These are phyloP conservation scores for Colletotrichum melonis DNA, from an alignment of 2,329 filamentous ascomycete genomes.

Conservation along the genomic window DNA sequence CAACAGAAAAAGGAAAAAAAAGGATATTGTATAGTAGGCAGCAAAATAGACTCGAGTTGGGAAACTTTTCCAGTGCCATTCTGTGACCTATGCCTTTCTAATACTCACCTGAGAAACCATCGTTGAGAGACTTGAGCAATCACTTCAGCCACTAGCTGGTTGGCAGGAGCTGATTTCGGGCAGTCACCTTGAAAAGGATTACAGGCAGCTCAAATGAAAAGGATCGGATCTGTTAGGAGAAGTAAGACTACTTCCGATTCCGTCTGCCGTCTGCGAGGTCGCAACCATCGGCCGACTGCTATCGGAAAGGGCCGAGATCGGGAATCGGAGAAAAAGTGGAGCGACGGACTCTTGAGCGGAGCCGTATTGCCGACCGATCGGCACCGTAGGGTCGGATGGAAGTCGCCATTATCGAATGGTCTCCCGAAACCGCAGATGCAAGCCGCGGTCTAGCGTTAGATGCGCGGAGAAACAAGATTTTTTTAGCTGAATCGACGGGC, in stretches of 20 bases:
- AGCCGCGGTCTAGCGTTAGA: background rate
- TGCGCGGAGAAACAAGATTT: slow-evolving; percentile 21
- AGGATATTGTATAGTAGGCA: background rate
- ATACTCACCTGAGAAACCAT: too few species aligned
- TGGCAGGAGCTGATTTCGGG: background rate
- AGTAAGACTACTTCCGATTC: background rate
- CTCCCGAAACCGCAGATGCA: background rate
- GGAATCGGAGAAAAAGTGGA: background rate
- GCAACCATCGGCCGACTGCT: background rate
- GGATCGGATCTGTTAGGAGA: too few species aligned
- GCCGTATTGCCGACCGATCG: background rate
- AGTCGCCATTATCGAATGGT: background rate
- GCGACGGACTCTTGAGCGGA: background rate
- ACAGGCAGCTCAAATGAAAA: too few species aligned
- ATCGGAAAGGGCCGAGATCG: background rate
- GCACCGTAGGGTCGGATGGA: background rate
- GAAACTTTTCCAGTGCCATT: background rate
- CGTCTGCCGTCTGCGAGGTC: background rate
- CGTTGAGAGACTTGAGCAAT: background rate
- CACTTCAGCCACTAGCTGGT: background rate
- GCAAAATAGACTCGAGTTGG: background rate
- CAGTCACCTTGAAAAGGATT: too few species aligned
- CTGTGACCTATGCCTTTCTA: background rate
- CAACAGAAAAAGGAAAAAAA: background rate
- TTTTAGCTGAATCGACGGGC: background rate